phyloP scores from a whole-genome alignment of 345 rosid species.

The Mangifera indica region DNA sequence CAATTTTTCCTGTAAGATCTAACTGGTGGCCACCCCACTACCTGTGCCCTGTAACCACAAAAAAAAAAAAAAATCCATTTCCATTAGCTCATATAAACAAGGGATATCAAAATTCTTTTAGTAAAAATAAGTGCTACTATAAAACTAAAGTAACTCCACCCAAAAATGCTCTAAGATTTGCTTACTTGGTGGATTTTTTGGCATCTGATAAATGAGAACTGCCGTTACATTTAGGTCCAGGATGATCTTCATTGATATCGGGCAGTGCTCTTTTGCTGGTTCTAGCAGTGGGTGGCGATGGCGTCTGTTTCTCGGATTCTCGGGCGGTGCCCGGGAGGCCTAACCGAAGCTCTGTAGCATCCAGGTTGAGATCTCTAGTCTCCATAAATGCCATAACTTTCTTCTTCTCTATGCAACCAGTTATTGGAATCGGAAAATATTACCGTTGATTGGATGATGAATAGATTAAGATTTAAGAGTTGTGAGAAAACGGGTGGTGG shows the following conservation, averaged over 20 bases:
- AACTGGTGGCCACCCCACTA: slow-evolving; percentile 80
- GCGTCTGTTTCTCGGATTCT: slow-evolving; percentile 7
- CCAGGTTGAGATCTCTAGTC: slow-evolving; percentile 36
- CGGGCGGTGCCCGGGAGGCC: slow-evolving; percentile 36
- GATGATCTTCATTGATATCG: slow-evolving; percentile 22
- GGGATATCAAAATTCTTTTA: too few relatives aligned
- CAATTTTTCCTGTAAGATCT: slow-evolving; percentile 61
- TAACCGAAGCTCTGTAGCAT: slow-evolving; percentile 48
- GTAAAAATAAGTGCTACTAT: too few relatives aligned
- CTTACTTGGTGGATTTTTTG: slow-evolving; percentile 39
- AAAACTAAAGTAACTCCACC: background rate
- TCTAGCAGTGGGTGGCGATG: background rate
- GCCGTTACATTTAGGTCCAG: background rate
- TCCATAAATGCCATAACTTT: slow-evolving; percentile 34
- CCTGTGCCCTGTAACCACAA: slow-evolving; percentile 62
- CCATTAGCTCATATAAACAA: slow-evolving; percentile 11
- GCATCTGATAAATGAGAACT: slow-evolving; percentile 2
- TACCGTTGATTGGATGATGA: background rate
- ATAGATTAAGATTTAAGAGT: too few relatives aligned
- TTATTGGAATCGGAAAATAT: background rate
- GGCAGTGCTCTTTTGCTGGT: slow-evolving; percentile 39
- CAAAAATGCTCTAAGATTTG: background rate
- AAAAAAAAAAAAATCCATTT: background rate
- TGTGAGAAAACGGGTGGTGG: background rate
- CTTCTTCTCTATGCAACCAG: slow-evolving; percentile 7